These are phyloP conservation scores for Boletus rubroflammeus DNA, from an alignment of 768 basidiomycete species.

Conservation along the genomic window DNA sequence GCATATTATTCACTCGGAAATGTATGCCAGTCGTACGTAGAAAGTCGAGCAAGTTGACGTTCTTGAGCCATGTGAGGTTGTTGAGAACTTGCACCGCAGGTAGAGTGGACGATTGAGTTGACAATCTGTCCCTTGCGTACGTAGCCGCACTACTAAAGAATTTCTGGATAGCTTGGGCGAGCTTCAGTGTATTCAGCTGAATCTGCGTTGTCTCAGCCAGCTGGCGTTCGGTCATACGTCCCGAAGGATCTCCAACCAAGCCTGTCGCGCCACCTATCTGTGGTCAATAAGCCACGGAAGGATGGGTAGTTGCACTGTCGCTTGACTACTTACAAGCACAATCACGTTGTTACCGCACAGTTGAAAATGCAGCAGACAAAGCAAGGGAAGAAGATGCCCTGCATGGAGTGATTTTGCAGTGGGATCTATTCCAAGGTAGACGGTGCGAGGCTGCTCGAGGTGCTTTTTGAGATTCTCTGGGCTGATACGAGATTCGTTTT, in stretches of 20 bases:
- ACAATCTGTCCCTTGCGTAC: constrained; percentile 50
- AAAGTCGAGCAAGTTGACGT: constrained; percentile 77
- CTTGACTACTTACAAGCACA: constrained; percentile 61
- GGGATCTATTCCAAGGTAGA: constrained; percentile 92
- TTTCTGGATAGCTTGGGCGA: constrained; percentile 59
- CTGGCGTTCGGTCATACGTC: constrained; percentile 76
- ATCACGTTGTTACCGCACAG: constrained; percentile 79
- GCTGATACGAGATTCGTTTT: constrained; percentile 26
- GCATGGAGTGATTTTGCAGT: constrained; percentile 88
- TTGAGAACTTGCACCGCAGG: constrained; percentile 46
- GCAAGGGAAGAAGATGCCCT: constrained; percentile 87
- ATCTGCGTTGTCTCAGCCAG: constrained; percentile 59
- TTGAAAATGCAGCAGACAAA: constrained; percentile 86
- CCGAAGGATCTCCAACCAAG: constrained; percentile 95
- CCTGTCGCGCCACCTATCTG: constrained; percentile 97
- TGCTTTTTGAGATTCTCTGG: constrained; percentile 39
- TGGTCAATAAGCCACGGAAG: neutral
- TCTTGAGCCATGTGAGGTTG: constrained; percentile 76
- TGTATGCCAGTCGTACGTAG: constrained; percentile 75
- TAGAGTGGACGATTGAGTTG: constrained; percentile 5
- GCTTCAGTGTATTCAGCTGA: constrained; percentile 57
- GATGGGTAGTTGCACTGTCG: neutral
- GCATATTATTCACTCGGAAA: constrained; percentile 84
- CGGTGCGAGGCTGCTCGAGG: constrained; percentile 42
- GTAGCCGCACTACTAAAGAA: constrained; percentile 68